phyloP scores from a whole-genome alignment of 202 grass and related monocot species.

The Carex sylvatica region DNA sequence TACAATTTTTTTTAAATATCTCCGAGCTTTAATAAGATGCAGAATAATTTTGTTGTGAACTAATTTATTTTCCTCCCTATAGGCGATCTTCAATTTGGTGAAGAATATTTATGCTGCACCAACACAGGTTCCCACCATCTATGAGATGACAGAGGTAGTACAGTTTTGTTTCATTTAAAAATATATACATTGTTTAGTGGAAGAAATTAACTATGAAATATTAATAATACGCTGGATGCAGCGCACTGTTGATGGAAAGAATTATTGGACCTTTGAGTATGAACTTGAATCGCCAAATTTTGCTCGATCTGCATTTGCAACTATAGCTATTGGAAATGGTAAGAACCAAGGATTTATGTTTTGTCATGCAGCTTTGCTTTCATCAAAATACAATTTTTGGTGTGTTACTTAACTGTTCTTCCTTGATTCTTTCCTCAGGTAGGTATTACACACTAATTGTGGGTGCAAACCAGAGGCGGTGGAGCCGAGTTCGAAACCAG shows the following conservation, averaged over 20 bases:
- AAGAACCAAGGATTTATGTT: neutral
- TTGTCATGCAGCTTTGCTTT: neutral
- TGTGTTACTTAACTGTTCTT: neutral
- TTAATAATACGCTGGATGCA: conserved; percentile 24
- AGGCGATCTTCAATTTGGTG: conserved; percentile 87
- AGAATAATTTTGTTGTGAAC: neutral
- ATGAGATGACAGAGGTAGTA: conserved; percentile 85
- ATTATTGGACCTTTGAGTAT: conserved; percentile 97
- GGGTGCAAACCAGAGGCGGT: conserved; percentile 77
- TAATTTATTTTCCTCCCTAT: neutral
- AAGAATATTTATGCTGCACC: conserved; percentile 86
- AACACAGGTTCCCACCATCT: conserved; percentile 64
- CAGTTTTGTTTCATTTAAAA: neutral
- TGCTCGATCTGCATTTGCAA: conserved; percentile 70
- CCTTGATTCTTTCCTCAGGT: conserved; percentile 36
- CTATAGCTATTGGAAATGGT: conserved; percentile 91
- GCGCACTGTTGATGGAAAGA: conserved; percentile 81
- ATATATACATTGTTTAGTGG: neutral
- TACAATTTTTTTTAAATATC: neutral
- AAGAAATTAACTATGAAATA: neutral
- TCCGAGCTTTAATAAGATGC: neutral
- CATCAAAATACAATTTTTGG: neutral
- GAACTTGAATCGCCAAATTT: conserved; percentile 71
- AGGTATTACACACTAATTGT: conserved; percentile 86
- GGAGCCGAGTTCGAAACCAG: conserved; percentile 73